Evolutionary conservation across 768 basidiomycete species (phyloP), one percentile per base, ranked within the genome.

Genomic region (Termitomyces sp.): DNA sequence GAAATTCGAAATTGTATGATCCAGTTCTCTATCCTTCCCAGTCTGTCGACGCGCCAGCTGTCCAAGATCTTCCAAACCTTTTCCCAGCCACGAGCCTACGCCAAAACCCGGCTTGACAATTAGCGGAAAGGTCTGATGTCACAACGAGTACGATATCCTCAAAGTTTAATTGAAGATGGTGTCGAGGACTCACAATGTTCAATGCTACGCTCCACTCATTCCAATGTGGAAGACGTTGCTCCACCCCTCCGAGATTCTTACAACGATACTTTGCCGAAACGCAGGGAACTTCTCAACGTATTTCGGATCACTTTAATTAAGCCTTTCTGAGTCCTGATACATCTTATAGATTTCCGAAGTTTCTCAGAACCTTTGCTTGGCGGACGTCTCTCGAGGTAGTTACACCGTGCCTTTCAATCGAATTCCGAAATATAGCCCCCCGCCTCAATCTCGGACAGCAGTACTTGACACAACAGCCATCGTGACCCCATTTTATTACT

Each of bases 361-460:
- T 58, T 48, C 54, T 42, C 50, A 35, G 47, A 22, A 48, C 15
- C 34, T 17, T 35, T 22, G 47, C 22, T 44, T 34, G 46, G 48
- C 17, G 37, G 17, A 12, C 15, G 35, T 19, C 44, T 44, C 8
- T 40, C 14, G n/a, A 34, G 26, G 26, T 24, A 24, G 37, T 59
- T 47, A 54, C 44, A 40, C 46, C 42, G 51, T 57, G 15, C 32
- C 30, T 34, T 26, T 41, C 11, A 7, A 30, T 30, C 44, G 6
- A 26, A 34, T 45, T 53, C 59, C 59, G 59, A 60, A 53, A 52
- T 53, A 58, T 49, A 48, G 9, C 58, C 58, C 53, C 34, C 40
- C 60, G 60, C 61, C 58, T 61, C 60, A 65, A 60, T 55, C 48
- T 63, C 64, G 62, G 64, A 54, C 47, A 28, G 30, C 30, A 63